phyloP scores from a whole-genome alignment of 1,284 basidiomycete genomes.

The Exobasidium rhododendri region DNA sequence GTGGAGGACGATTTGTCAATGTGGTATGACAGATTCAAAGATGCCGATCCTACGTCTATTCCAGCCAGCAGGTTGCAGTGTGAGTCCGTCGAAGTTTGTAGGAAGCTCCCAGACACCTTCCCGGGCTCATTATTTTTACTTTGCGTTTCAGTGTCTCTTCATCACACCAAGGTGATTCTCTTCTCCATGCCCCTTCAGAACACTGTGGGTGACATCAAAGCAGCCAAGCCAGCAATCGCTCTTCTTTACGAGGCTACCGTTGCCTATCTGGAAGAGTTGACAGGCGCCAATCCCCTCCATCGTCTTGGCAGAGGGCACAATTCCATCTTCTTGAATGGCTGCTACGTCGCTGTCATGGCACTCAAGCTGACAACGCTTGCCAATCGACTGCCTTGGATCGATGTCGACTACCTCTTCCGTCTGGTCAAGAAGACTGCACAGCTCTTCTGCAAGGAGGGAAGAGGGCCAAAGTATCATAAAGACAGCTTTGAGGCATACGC shows the following conservation, averaged over 20 bases:
- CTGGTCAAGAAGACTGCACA: neutral
- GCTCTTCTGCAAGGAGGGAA: too few species aligned
- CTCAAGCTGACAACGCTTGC: neutral
- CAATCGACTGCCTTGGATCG: neutral
- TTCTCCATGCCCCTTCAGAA: too few species aligned
- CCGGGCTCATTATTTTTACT: neutral
- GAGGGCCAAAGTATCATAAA: too few species aligned
- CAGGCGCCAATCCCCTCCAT: neutral
- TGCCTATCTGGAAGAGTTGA: neutral
- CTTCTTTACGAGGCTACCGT: neutral
- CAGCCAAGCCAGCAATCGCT: neutral
- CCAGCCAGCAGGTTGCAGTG: too few species aligned
- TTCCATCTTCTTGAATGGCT: neutral
- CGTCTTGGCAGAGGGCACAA: neutral
- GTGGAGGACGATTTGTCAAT: too few species aligned
- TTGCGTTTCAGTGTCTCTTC: neutral
- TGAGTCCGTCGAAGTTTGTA: neutral
- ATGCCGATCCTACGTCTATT: too few species aligned
- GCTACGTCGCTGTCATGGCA: neutral
- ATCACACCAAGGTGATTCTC: too few species aligned
- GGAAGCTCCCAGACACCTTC: neutral
- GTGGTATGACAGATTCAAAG: too few species aligned
- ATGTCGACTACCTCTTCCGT: neutral
- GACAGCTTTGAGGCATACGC: too few species aligned
- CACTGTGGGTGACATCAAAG: too few species aligned